Percentiles rank a stretch among this genome's conserved stretches.
Conservation (phyloP, 495 filamentous ascomycete genomes). For the Neurospora sp. region DNA sequence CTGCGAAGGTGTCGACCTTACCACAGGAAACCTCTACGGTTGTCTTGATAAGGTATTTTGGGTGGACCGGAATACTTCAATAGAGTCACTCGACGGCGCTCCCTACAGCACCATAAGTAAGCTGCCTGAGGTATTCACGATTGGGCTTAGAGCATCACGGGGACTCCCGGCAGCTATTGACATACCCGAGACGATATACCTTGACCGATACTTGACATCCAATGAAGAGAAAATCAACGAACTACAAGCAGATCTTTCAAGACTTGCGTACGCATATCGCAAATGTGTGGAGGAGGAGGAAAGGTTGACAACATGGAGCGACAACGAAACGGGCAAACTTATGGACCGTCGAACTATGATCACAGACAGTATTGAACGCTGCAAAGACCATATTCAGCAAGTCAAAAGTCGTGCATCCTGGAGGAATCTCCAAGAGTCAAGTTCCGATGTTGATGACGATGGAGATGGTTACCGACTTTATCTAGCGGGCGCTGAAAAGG, state of each 20-base stretch:
- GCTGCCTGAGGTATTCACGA: conserved; percentile 56
- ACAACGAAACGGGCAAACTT: conserved; percentile 19
- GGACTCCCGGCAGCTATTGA: conserved; percentile 40
- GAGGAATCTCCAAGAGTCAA: conserved; percentile 38
- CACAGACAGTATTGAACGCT: conserved; percentile 15
- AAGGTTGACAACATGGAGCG: conserved; percentile 10
- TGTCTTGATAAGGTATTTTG: conserved; percentile 61
- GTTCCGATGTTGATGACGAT: conserved; percentile 35
- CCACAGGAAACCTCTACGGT: conserved; percentile 47
- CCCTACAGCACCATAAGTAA: conserved; percentile 35
- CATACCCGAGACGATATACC: conserved; percentile 62
- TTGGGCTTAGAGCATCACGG: conserved; percentile 44
- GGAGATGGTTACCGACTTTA: conserved; percentile 40
- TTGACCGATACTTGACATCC: conserved; percentile 63
- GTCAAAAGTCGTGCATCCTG: conserved; percentile 16
- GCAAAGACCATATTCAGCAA: conserved; percentile 8
- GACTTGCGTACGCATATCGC: conserved; percentile 16
- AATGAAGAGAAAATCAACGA: conserved; percentile 40
- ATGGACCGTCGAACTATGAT: conserved; percentile 22
- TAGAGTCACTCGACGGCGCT: neutral
- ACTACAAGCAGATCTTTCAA: conserved; percentile 29
- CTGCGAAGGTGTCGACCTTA: neutral
- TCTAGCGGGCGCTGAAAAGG: conserved; percentile 20
- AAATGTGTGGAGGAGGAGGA: conserved; percentile 12
- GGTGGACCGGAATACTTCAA: conserved; percentile 14